These are phyloP conservation scores for Claviceps monticola DNA, from an alignment of 2,329 filamentous ascomycete species.

Conservation along the genomic window DNA sequence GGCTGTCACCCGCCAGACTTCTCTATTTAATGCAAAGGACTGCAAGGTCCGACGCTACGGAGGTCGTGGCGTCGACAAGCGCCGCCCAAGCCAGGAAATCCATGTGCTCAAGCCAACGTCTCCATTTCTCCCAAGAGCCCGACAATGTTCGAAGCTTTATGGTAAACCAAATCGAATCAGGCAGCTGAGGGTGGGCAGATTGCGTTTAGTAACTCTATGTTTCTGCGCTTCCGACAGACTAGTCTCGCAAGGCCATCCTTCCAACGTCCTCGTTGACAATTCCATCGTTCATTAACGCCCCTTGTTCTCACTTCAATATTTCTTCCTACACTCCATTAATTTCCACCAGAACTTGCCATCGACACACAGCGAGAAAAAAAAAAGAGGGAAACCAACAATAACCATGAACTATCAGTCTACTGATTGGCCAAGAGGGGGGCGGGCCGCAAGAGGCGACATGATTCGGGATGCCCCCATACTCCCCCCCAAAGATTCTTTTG, in stretches of 20 bases:
- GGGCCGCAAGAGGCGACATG: neutral
- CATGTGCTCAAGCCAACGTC: constrained; percentile 1
- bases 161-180: neutral
- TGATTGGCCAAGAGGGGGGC: constrained; percentile 1
- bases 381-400: neutral
- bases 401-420: constrained; percentile 4
- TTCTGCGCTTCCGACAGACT: neutral
- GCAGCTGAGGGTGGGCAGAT: neutral
- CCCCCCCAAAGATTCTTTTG: constrained; percentile 2
- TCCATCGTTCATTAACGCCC: neutral
- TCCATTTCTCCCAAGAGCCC: constrained; percentile 1
- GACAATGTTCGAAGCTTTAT: neutral
- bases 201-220: neutral
- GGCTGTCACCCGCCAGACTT: no score
- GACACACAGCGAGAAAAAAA: neutral
- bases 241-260: neutral
- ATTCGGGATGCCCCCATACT: constrained; percentile 1
- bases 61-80: neutral
- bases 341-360: neutral
- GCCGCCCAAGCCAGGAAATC: constrained; percentile 3
- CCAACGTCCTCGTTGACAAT: neutral
- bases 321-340: neutral
- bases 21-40: neutral
- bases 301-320: neutral
- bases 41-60: neutral